Evolutionary conservation across 306 rosid genomes (phyloP).

Genomic region (Castanea crenata): DNA sequence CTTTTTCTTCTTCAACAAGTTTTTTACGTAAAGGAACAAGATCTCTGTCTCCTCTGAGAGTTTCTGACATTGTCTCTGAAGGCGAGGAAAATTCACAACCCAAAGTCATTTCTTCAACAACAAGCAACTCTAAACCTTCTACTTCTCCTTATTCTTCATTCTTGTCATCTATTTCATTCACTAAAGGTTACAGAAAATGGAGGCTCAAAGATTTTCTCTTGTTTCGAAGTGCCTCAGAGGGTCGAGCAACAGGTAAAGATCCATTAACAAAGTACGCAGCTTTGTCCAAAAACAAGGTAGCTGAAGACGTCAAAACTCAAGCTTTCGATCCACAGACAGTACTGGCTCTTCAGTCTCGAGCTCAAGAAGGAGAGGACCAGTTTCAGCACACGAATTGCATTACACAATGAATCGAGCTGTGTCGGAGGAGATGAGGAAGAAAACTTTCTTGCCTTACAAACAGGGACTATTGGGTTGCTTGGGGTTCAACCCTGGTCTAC

Average conservation of each 20-base stretch:
- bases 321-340: conserved; percentile 77
- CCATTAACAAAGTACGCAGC: conserved; percentile 41
- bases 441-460: conserved; percentile 83
- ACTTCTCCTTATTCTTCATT: conserved; percentile 37
- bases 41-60: conserved; percentile 73
- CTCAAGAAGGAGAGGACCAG: conserved; percentile 57
- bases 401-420: conserved; percentile 87
- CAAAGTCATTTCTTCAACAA: conserved; percentile 33
- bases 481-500: conserved; percentile 63
- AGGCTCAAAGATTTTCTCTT: conserved; percentile 62
- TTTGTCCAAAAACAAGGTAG: conserved; percentile 45
- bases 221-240: conserved; percentile 90
- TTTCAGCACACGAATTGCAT: conserved; percentile 85
- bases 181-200: conserved; percentile 70
- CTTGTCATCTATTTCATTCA: conserved; percentile 59
- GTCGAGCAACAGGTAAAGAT: conserved; percentile 63
- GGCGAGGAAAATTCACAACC: conserved; percentile 31
- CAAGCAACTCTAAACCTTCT: conserved; percentile 33
- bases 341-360: conserved; percentile 54
- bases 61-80: conserved; percentile 51
- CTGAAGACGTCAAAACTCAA: conserved; percentile 56
- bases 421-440: conserved; percentile 83
- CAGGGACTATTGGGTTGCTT: conserved; percentile 83
- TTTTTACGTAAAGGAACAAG: conserved; percentile 55
- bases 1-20: background rate